Evolutionary conservation across 225 moss, liverwort and hornwort species (phyloP), one percentile per base, ranked within the genome.

Genomic region (Lunularia cruciata): DNA sequence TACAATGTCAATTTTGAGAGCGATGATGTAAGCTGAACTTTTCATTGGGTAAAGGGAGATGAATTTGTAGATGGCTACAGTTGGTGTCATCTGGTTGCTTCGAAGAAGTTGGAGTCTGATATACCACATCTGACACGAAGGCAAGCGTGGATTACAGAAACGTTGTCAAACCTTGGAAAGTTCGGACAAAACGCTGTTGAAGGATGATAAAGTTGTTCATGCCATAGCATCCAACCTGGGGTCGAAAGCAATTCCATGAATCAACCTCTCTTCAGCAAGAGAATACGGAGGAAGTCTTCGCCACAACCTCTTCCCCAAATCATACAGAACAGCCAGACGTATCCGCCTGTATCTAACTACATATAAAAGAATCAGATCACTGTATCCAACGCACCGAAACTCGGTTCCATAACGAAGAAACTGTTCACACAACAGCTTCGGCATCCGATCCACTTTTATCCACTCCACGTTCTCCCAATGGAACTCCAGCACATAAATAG

Each of bases 241-340:
- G 22, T 85, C 85, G 40, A 85, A 78, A 4, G 81, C 72, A 46
- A 85, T 81, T 28, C 85, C 85, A 63, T 85, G 82, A 10, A 81
- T 75, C 5, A 81, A 51, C 31, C 81, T 72, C 53, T 78, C 78
- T 51, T 81, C 75, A 2, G 81, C 64, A 16, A 85, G 66, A 5
- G 78, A 76, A 49, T 78, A 81, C 3, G 72, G 75, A 0, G 85
- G 85, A 47, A 85, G 39, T 18, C 85, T 57, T 43, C 75, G 43
- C 85, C 85, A 85, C 4, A 76, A 48, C 28, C 69, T 81, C 61
- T 66, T 81, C 27, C 70, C 25, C n/a, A 81, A 40, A 35, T 85
- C 81, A 48, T 81, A 75, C 61, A 79, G 32, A 14, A 82, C 72
- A 14, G 77, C 71, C 8, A 82, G 32, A 0, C 82, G 60, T n/a